phyloP scores from a whole-genome alignment of 1,284 basidiomycete species.

The Marasmius tenuissimus region DNA sequence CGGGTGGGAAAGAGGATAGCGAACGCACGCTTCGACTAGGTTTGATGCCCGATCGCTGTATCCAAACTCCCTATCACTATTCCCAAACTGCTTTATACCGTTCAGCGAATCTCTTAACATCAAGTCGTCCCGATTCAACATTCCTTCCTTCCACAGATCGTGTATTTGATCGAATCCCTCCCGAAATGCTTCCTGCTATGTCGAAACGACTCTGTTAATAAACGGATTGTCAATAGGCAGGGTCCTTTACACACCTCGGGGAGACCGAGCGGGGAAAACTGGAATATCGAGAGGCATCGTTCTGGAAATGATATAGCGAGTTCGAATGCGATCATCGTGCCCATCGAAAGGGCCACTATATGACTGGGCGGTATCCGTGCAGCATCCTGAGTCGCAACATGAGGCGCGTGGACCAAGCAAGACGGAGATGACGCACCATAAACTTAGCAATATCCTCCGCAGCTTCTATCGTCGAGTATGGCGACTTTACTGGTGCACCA shows the following conservation, averaged over 20 bases:
- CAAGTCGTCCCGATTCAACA: neutral
- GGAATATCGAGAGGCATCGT: conserved; percentile 4
- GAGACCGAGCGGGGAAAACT: conserved; percentile 8
- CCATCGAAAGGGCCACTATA: conserved; percentile 8
- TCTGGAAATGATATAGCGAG: conserved; percentile 4
- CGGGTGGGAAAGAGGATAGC: neutral
- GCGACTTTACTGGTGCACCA: neutral
- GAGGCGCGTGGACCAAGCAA: neutral
- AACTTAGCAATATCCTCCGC: neutral
- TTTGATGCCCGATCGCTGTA: neutral
- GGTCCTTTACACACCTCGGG: conserved; percentile 4
- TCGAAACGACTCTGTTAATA: neutral
- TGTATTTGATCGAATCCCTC: neutral
- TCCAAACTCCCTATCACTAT: neutral
- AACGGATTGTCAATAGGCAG: neutral
- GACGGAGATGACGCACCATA: neutral
- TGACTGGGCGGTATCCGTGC: neutral
- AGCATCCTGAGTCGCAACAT: neutral
- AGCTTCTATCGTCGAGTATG: neutral
- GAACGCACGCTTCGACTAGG: conserved; percentile 3
- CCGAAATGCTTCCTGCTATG: neutral
- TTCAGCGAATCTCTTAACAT: neutral
- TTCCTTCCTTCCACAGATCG: neutral
- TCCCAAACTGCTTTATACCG: neutral
- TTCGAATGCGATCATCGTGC: conserved; percentile 6